Evolutionary conservation across 2,329 filamentous ascomycete species (phyloP).

Genomic region (Lithohypha guttulata): DNA sequence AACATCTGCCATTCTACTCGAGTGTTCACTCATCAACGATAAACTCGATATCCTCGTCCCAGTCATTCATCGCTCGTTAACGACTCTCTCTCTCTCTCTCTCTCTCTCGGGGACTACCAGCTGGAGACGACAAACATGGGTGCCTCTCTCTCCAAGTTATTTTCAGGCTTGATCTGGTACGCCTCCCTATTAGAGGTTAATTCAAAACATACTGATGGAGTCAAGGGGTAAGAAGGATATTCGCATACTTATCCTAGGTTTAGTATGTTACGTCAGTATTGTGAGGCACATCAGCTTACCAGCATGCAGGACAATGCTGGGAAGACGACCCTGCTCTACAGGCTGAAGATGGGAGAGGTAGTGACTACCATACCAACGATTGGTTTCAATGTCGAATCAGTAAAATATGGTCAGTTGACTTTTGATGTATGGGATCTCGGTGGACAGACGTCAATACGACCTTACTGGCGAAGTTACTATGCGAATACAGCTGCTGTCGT

Average conservation of each 20-base stretch:
- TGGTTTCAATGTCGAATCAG: slow-evolving; percentile 97
- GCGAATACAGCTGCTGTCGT: slow-evolving; percentile 97
- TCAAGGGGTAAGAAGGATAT: slow-evolving; percentile 99
- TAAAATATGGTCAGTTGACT: slow-evolving; percentile 96
- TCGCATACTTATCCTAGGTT: slow-evolving; percentile 82
- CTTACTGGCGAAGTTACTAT: slow-evolving; percentile 99
- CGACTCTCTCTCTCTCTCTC: no score
- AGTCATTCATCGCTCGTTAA: no score
- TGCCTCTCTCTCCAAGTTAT: slow-evolving; percentile 45
- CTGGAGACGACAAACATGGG: no score
- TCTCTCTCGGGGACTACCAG: no score
- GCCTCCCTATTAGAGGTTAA: no score
- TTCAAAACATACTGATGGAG: no score
- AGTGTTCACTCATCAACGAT: no score
- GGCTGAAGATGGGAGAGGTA: slow-evolving; percentile 96
- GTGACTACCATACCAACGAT: slow-evolving; percentile 99
- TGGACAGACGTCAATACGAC: slow-evolving; percentile 95
- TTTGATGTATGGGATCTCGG: slow-evolving; percentile 99
- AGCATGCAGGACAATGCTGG: slow-evolving; percentile 77
- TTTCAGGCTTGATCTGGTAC: slow-evolving; percentile 67
- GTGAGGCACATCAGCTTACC: slow-evolving; percentile 1
- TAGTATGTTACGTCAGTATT: slow-evolving; percentile 49
- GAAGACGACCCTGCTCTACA: slow-evolving; percentile 93
- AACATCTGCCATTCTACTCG: no score
- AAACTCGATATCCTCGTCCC: no score